A percentile compares a stretch with the other conserved stretches of the same genome.
These are phyloP conservation scores for Condylostoma magnum DNA, from an alignment of 169 alveolate species.

Conservation along the genomic window DNA sequence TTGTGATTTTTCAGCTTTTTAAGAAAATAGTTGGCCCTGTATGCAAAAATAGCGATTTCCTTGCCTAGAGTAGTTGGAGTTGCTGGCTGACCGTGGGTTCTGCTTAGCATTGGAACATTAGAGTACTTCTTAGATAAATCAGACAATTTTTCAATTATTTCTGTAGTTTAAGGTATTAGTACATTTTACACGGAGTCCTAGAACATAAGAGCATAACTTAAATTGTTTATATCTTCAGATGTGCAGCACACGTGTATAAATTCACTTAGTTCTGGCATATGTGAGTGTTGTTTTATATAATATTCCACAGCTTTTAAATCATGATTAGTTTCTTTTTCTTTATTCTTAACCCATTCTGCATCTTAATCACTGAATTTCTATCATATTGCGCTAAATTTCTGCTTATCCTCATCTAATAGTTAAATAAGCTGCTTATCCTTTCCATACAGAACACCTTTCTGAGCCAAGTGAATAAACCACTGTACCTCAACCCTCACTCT, in stretches of 20 bases:
- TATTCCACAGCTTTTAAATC: constrained; percentile 94
- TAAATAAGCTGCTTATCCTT: constrained; percentile 45
- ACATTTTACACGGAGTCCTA: constrained; percentile 67
- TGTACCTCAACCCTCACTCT: constrained; percentile 88
- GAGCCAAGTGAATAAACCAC: constrained; percentile 84
- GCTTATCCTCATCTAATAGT: constrained; percentile 30
- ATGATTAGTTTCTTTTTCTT: constrained; percentile 88
- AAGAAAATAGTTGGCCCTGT: constrained; percentile 52
- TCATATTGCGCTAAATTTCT: constrained; percentile 23
- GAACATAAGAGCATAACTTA: constrained; percentile 87
- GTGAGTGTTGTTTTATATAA: constrained; percentile 66
- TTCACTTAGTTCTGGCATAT: constrained; percentile 63
- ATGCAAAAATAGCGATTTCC: constrained; percentile 89
- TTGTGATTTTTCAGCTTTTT: constrained; percentile 55
- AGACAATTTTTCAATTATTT: constrained; percentile 50
- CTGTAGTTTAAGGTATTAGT: constrained; percentile 61
- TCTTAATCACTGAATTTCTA: constrained; percentile 61
- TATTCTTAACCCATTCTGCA: constrained; percentile 70
- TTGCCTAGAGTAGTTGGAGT: constrained; percentile 96
- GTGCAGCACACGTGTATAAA: constrained; percentile 92
- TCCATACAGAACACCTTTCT: constrained; percentile 61
- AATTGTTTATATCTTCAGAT: constrained; percentile 94
- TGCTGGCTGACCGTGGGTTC: constrained; percentile 98
- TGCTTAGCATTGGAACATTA: constrained; percentile 85
- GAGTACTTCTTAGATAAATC: constrained; percentile 58